phyloP scores from a whole-genome alignment of 805 yeast species.

The Tetrapisispora nanseiensis region DNA sequence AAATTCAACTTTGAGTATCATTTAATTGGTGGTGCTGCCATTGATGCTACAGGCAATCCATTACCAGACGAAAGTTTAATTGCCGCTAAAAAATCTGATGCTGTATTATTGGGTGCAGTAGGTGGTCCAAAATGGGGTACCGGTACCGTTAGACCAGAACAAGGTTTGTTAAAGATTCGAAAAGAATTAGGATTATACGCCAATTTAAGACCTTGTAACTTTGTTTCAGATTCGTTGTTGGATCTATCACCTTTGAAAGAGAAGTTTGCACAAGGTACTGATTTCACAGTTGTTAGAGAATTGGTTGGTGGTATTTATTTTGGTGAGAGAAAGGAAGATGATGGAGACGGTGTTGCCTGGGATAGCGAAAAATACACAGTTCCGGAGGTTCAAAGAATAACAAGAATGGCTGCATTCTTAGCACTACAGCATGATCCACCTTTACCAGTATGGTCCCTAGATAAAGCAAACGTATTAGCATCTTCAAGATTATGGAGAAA shows the following conservation, averaged over 20 bases:
- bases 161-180: constrained; percentile 87
- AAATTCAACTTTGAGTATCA: constrained; percentile 73
- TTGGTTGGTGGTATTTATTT: constrained; percentile 97
- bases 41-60: constrained; percentile 92
- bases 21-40: constrained; percentile 96
- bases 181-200: constrained; percentile 92
- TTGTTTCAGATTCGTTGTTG: constrained; percentile 73
- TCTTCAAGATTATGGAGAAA: constrained; percentile 94
- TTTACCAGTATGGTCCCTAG: constrained; percentile 88
- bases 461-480: constrained; percentile 95
- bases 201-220: constrained; percentile 92
- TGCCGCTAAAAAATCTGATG: constrained; percentile 81
- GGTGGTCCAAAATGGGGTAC: constrained; percentile 99
- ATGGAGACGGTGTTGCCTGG: constrained; percentile 76
- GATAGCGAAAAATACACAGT: constrained; percentile 91
- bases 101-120: constrained; percentile 94
- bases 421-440: constrained; percentile 93
- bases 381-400: constrained; percentile 86
- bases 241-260: constrained; percentile 82
- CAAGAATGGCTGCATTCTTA: constrained; percentile 96
- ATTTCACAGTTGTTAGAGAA: constrained; percentile 90
- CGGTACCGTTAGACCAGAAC: constrained; percentile 93
- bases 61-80: constrained; percentile 75
- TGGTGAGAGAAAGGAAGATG: constrained; percentile 91
- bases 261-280: constrained; percentile 80